Evolutionary conservation across 2,329 filamentous ascomycete genomes (phyloP).

Genomic region (Beauveria sp.): DNA sequence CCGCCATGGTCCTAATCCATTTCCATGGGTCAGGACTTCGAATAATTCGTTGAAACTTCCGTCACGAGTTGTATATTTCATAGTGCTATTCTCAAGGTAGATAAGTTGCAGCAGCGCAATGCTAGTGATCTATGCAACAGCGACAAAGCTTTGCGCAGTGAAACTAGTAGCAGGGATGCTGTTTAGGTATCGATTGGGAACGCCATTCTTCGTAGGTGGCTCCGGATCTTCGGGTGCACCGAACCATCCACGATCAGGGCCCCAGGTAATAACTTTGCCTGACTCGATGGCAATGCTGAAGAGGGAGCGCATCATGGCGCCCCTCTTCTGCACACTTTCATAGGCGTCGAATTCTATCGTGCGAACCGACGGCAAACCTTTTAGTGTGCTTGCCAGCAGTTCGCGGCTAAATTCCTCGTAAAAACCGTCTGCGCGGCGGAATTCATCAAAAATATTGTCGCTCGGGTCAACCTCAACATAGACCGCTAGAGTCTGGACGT

Average conservation of each 20-base stretch:
- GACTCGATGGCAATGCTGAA: conserved; percentile 42
- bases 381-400: conserved; percentile 50
- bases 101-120: neutral
- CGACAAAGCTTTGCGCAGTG: conserved; percentile 7
- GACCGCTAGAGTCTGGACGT: conserved; percentile 52
- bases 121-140: neutral
- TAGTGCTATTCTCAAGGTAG: neutral
- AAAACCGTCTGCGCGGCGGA: conserved; percentile 56
- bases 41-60: neutral
- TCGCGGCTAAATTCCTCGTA: conserved; percentile 60
- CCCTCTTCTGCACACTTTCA: conserved; percentile 55
- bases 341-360: conserved; percentile 65
- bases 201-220: conserved; percentile 4
- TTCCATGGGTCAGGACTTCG: neutral
- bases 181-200: conserved; percentile 3
- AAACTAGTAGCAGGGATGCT: conserved; percentile 1
- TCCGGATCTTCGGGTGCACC: conserved; percentile 32
- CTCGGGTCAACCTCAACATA: conserved; percentile 69
- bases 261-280: conserved; percentile 55
- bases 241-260: conserved; percentile 59
- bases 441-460: conserved; percentile 59
- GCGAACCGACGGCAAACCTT: conserved; percentile 46
- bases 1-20: neutral
- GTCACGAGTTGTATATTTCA: neutral
- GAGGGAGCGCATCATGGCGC: conserved; percentile 56